A percentile compares a stretch with the other conserved stretches of the same genome.
Evolutionary conservation across 345 rosid species (phyloP).

Genomic region (Gossypium arboreum): DNA sequence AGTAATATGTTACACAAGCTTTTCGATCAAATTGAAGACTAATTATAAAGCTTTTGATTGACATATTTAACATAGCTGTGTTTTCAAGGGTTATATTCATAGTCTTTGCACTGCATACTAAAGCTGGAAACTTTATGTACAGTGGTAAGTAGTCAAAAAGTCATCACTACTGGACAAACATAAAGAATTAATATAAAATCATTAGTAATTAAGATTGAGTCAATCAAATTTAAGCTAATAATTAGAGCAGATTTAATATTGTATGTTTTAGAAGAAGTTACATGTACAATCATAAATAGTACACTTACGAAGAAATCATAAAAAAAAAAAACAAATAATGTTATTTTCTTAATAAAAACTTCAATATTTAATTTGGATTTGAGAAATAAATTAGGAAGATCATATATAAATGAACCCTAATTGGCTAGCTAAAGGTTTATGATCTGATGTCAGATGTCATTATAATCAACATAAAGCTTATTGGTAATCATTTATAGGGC

Average conservation of each 20-base stretch:
- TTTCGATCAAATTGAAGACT: not conserved
- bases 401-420: not conserved
- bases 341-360: no score
- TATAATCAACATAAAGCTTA: not conserved
- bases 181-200: not conserved
- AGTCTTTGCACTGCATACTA: conserved; percentile 5
- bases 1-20: not conserved
- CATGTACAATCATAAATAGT: no score
- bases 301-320: no score
- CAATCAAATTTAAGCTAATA: not conserved
- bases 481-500: not conserved
- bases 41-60: not conserved
- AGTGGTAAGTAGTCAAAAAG: conserved; percentile 7
- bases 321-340: no score
- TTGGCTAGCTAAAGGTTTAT: not conserved
- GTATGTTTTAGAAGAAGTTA: not conserved
- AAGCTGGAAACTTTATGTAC: not conserved
- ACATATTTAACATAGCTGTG: not conserved
- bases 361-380: no score
- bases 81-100: not conserved
- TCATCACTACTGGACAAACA: not conserved
- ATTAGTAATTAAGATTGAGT: not conserved
- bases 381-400: not conserved
- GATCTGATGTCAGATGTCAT: not conserved
- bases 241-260: not conserved